Evolutionary conservation across 306 rosid species (phyloP).

Genomic region (barrel medic (Medicago truncatula)): DNA sequence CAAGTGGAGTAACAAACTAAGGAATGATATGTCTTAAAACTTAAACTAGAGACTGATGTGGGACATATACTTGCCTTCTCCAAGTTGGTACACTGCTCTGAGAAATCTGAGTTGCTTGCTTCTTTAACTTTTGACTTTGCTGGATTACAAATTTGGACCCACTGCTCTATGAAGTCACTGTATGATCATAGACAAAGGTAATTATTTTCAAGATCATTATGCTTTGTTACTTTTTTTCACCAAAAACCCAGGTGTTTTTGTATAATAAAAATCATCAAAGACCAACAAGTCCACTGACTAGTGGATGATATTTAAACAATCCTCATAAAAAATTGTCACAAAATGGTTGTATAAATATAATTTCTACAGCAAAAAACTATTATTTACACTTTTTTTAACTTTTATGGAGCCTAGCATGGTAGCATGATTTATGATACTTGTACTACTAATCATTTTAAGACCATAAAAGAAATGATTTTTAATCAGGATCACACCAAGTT

Average conservation of each 20-base stretch:
- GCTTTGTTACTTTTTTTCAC: no score
- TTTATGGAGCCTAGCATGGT: no score
- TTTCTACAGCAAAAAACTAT: no score
- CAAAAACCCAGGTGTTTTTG: not conserved
- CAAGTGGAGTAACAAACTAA: no score
- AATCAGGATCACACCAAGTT: no score
- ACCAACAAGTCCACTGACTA: not conserved
- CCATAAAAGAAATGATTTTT: no score
- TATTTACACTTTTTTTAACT: no score
- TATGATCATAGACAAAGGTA: not conserved
- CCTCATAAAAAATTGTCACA: no score
- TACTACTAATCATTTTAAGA: not conserved
- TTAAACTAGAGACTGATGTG: not conserved
- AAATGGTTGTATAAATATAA: no score
- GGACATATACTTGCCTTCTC: slow-evolving; percentile 65
- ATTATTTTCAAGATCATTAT: not conserved
- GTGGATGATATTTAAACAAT: not conserved
- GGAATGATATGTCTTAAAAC: not conserved
- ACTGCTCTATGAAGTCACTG: slow-evolving; percentile 91
- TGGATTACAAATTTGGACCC: slow-evolving; percentile 80
- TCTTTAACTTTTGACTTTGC: slow-evolving; percentile 69
- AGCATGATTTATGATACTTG: no score
- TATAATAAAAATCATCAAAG: not conserved
- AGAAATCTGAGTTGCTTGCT: slow-evolving; percentile 47
- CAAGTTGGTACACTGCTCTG: slow-evolving; percentile 73